Evolutionary conservation across 2,329 filamentous ascomycete species (phyloP), one percentile per base, ranked within the genome.

Genomic region (Myriosclerotinia duriaeana): DNA sequence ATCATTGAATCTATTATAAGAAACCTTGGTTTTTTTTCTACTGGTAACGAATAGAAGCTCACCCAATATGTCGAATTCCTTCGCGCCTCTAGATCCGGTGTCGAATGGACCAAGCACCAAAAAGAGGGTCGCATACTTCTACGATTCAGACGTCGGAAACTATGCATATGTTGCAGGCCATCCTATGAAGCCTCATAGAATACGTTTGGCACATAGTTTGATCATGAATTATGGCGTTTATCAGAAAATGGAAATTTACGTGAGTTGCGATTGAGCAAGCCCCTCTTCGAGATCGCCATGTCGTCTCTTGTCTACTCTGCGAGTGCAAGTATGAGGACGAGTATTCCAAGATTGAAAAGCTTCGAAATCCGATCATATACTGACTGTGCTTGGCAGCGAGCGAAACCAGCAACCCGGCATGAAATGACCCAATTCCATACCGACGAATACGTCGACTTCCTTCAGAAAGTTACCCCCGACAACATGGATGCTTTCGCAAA

Each of bases 171-270:
- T 96, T 67, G 93, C 92, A 69, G 93, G 92, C 26, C 95, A 99
- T 82, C 95, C 95, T 53, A 99, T 99, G 95, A 99, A 99, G 79
- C 95, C 95, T 70, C 97, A 97, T 85, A 90, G 95, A 30, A 89
- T 99, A 74, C 92, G 93, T 26, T 81, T 99, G 72, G 96, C 95
- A 60, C 97, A 99, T 78, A 95, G 96, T 75, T 85, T 99, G 72
- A 93, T 99, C 66, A 90, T 98, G 83, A 93, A 95, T 67, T 98
- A 98, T 81, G 92, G 94, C 68, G 87, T 98, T 68, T 96, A 98
- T 79, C 90, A 95, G 78, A 93, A 93, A 74, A 97, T 99, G 90
- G 94, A 98, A 78, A 89, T 96, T 56, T 97, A 97, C 77, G 89
- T 95, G 75, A 84, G 93, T 78, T 76, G 53, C 55, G 67, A 22